A percentile compares a stretch with the other conserved stretches of the same genome.
Conservation (phyloP, 441 rosid species). For the Adansonia grandidieri region DNA sequence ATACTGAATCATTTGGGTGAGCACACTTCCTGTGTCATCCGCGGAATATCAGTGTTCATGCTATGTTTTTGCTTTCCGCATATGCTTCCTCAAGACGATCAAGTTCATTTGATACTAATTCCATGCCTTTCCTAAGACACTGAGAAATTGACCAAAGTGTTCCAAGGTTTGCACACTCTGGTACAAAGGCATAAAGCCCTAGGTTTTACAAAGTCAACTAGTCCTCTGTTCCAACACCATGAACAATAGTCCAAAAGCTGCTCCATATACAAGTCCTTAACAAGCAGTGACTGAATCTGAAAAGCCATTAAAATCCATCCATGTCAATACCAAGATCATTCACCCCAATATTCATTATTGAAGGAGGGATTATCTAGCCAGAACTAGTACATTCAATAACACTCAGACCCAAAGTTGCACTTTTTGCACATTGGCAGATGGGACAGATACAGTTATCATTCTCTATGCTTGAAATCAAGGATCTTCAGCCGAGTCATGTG, state of each 20-base stretch:
- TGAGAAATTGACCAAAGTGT: neutral
- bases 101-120: neutral
- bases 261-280: neutral
- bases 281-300: neutral
- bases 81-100: neutral
- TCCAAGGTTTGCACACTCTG: neutral
- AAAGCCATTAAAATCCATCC: neutral
- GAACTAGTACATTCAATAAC: neutral
- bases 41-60: neutral
- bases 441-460: constrained; percentile 19
- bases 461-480: constrained; percentile 3
- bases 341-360: neutral
- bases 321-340: neutral
- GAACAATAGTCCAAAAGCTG: neutral
- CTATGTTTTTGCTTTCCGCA: neutral
- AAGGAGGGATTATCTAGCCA: neutral
- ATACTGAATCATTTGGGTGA: constrained; percentile 23
- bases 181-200: neutral
- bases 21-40: neutral
- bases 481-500: constrained; percentile 29
- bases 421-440: constrained; percentile 7
- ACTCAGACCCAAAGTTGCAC: neutral
- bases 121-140: neutral
- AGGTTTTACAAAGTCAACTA: too few relatives aligned
- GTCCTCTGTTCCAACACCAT: neutral